Base-by-base conservation (phyloP, 2,329 filamentous ascomycete genomes). In the Xylaria polymorpha region DNA sequence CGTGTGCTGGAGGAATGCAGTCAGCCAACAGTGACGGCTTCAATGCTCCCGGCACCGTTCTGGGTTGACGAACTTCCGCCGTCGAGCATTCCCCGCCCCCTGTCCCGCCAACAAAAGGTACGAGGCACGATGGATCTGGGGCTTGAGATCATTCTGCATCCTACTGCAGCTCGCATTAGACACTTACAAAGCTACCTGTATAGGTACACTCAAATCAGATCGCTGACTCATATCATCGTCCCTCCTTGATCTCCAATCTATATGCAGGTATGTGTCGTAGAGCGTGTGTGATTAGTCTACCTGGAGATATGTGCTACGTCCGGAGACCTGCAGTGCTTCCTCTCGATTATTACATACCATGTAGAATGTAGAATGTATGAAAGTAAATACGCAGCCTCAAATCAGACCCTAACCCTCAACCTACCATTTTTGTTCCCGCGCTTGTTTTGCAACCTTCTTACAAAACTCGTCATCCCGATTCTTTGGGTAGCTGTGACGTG, bases 71-170 rank as follows among this genome's bases (percentile, higher is more conserved):
- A 60, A 20, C 53, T 32, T 48, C 29, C n/a, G 48, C 43, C 57
- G 41, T 64, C 20, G 46, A 41, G 62, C 44, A 44, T 57, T 61
- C 67, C 64, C 70, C 66, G 60, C 37, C 37, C 68, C 72, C 68
- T 14, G 15, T 46, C 6, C n/a, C 14, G 14, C 18, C 25, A 35
- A n/a, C 50, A 35, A 53, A 35, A 72, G 71, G 74, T 69, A 73
- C 68, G 67, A 71, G 66, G 71, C 71, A 73, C 74, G 70, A 73
- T 71, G 74, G 74, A 74, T 37, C 39, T 18, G 20, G 20, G 44
- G 41, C 41, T 41, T 48, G 41, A 59, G 39, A 22, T 25, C 39
- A 59, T 39, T 44, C 39, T 59, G 39, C 56, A 46, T 59, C 29
- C 59, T 51, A 43, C 66, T 64, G 59, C 64, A 68, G 65, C 71